Percentiles rank a stretch among this genome's conserved stretches.
These are phyloP conservation scores for Dichotomopilus funicola DNA, from an alignment of 2,329 filamentous ascomycete species.

Conservation along the genomic window DNA sequence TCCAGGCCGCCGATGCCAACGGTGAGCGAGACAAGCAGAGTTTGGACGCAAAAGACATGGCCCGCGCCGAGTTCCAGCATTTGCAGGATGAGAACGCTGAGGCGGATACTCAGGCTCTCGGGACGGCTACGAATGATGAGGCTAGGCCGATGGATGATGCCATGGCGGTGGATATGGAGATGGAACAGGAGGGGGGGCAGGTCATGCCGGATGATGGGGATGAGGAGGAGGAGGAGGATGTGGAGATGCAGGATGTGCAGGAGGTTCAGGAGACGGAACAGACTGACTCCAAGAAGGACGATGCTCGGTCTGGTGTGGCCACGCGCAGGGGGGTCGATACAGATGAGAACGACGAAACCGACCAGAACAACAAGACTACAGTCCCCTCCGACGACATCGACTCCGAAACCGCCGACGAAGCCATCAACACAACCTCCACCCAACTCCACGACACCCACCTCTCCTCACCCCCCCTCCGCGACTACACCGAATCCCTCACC, in stretches of 20 bases:
- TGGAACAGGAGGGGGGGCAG: slow-evolving; percentile 42
- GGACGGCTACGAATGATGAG: slow-evolving; percentile 81
- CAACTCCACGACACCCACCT: slow-evolving; percentile 72
- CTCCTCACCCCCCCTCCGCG: slow-evolving; percentile 39
- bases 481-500: slow-evolving; percentile 54
- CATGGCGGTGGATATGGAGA: slow-evolving; percentile 74
- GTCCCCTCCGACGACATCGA: slow-evolving; percentile 34
- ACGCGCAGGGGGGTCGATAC: slow-evolving; percentile 52
- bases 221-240: slow-evolving; percentile 35
- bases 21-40: slow-evolving; percentile 46
- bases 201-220: slow-evolving; percentile 45
- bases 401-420: slow-evolving; percentile 28
- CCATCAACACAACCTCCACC: slow-evolving; percentile 49
- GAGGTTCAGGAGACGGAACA: slow-evolving; percentile 32
- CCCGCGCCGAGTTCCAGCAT: slow-evolving; percentile 85
- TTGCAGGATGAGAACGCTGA: slow-evolving; percentile 74
- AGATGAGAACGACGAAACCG: slow-evolving; percentile 31
- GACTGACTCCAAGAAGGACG: slow-evolving; percentile 37
- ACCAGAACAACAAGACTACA: slow-evolving; percentile 26
- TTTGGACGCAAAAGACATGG: slow-evolving; percentile 56
- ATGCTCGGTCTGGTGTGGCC: slow-evolving; percentile 53
- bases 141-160: slow-evolving; percentile 78
- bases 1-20: slow-evolving; percentile 49
- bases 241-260: slow-evolving; percentile 41
- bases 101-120: slow-evolving; percentile 86